Conservation (phyloP, 805 yeast species). For the Saccharomyces eubayanus region DNA sequence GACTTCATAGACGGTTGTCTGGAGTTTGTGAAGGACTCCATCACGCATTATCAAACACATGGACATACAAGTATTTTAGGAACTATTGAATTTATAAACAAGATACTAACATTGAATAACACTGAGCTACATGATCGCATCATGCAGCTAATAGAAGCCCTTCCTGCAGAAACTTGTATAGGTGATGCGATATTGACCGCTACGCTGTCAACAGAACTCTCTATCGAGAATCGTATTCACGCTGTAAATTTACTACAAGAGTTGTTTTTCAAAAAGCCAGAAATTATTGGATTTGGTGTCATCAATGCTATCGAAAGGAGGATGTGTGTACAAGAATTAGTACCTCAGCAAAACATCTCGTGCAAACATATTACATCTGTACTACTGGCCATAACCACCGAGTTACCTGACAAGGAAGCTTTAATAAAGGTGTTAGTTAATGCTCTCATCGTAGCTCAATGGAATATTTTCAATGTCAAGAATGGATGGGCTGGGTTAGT, state of each 20-base stretch:
- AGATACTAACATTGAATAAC: conserved; percentile 7
- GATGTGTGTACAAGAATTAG: conserved; percentile 7
- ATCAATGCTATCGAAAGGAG: conserved; percentile 35
- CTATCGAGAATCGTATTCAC: conserved; percentile 30
- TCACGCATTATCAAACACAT: conserved; percentile 32
- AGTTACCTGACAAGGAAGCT: conserved; percentile 18
- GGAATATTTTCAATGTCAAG: conserved; percentile 30
- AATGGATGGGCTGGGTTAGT: conserved; percentile 75
- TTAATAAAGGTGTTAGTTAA: conserved; percentile 32
- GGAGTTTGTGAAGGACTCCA: conserved; percentile 30
- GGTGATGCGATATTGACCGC: conserved; percentile 47
- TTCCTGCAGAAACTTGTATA: conserved; percentile 14
- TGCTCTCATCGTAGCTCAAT: conserved; percentile 40
- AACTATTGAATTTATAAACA: conserved; percentile 17
- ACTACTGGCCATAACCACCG: conserved; percentile 33
- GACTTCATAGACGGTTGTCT: conserved; percentile 20
- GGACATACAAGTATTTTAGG: conserved; percentile 32
- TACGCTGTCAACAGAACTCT: conserved; percentile 36
- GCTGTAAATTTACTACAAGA: conserved; percentile 30
- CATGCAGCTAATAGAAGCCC: conserved; percentile 4
- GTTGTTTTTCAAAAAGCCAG: conserved; percentile 33
- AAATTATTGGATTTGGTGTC: conserved; percentile 37
- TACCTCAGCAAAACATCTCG: conserved; percentile 13
- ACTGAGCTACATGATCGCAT: conserved; percentile 6
- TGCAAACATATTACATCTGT: conserved; percentile 31